phyloP scores from a whole-genome alignment of 345 rosid species.

The Mercurialis annua region DNA sequence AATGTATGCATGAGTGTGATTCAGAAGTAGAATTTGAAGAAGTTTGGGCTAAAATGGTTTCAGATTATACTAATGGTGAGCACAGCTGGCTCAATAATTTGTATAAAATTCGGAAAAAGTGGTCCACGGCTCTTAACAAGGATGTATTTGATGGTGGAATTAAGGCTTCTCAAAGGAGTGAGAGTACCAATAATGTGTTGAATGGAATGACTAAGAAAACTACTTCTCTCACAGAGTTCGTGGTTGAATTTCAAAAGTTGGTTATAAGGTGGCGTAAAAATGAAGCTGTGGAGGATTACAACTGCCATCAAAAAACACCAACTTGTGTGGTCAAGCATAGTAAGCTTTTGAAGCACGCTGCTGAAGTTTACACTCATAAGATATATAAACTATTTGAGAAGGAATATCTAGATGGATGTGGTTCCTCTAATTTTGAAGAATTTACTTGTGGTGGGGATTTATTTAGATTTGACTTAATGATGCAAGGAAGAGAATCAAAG shows the following conservation, averaged over 20 bases:
- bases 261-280: slow-evolving; percentile 1
- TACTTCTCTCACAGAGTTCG: background rate
- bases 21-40: slow-evolving; percentile 2
- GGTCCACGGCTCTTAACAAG: background rate
- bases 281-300: background rate
- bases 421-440: background rate
- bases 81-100: slow-evolving; percentile 3
- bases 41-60: background rate
- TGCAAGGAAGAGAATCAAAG: background rate
- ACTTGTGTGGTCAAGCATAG: background rate
- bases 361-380: background rate
- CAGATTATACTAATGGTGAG: background rate
- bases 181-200: background rate
- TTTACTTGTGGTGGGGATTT: background rate
- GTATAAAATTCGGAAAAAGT: background rate
- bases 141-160: background rate
- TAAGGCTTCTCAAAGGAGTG: background rate
- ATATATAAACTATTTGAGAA: background rate
- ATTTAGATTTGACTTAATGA: background rate
- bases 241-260: background rate
- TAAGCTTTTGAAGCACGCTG: background rate
- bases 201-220: background rate
- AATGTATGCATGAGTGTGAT: background rate
- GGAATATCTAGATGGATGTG: background rate
- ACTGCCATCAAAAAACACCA: background rate